These are phyloP conservation scores for Pneumocystis oryctolagi DNA, from an alignment of 1,139 yeast genomes.

Conservation along the genomic window DNA sequence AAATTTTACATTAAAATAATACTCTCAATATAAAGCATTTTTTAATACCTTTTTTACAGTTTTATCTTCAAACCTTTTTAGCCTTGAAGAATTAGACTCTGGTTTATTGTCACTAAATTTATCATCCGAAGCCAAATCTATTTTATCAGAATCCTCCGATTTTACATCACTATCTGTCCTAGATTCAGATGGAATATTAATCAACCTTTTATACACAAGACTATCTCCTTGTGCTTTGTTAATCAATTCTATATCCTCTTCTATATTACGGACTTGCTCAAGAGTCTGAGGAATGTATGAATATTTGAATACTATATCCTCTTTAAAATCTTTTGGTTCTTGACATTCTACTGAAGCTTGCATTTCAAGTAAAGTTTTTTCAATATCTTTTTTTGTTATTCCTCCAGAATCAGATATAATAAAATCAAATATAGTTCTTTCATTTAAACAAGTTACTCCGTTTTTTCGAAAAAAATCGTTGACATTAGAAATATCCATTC, in stretches of 20 bases:
- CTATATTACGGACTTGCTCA: conserved; percentile 37
- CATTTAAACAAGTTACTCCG: conserved; percentile 65
- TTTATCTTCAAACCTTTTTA: conserved; percentile 22
- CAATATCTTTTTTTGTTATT: conserved; percentile 26
- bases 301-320: conserved; percentile 76
- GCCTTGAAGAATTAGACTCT: conserved; percentile 20
- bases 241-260: conserved; percentile 74
- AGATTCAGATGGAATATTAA: conserved; percentile 13
- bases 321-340: conserved; percentile 27
- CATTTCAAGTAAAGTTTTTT: conserved; percentile 24
- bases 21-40: not conserved
- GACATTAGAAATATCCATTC: conserved; percentile 96
- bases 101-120: conserved; percentile 27
- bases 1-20: conserved; percentile 49
- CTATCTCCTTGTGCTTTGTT: conserved; percentile 70
- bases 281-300: conserved; percentile 63
- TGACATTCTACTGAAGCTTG: conserved; percentile 14
- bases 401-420: conserved; percentile 32
- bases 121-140: conserved; percentile 25
- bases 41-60: conserved; percentile 44
- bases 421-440: conserved; percentile 64
- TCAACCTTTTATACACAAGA: conserved; percentile 33
- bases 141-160: conserved; percentile 24
- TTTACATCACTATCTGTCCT: conserved; percentile 15
- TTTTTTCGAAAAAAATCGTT: conserved; percentile 71